phyloP scores from a whole-genome alignment of 306 rosid genomes.

The Mimosa pudica region DNA sequence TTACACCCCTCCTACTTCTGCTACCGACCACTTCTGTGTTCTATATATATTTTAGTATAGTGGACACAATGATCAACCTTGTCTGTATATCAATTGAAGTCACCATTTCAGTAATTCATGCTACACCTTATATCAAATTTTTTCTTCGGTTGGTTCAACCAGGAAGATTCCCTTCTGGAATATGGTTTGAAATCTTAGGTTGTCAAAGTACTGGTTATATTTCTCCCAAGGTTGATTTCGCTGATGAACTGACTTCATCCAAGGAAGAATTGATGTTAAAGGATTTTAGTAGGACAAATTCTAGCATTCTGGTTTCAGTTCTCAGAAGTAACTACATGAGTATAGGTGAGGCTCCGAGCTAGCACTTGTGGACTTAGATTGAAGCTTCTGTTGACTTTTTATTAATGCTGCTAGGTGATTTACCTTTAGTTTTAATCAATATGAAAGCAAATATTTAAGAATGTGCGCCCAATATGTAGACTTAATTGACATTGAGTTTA shows the following conservation, averaged over 20 bases:
- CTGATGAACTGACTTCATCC: constrained; percentile 37
- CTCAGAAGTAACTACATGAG: constrained; percentile 81
- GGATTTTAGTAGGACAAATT: constrained; percentile 42
- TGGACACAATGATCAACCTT: constrained; percentile 67
- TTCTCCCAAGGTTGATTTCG: constrained; percentile 30
- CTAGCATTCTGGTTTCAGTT: constrained; percentile 65
- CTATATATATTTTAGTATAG: constrained; percentile 82
- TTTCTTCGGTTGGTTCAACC: constrained; percentile 71
- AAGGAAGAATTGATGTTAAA: constrained; percentile 41
- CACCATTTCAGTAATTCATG: constrained; percentile 73
- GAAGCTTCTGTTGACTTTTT: constrained; percentile 29
- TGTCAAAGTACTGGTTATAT: constrained; percentile 43
- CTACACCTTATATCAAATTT: constrained; percentile 77
- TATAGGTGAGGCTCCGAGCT: constrained; percentile 64
- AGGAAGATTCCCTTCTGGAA: constrained; percentile 81
- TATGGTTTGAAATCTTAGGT: constrained; percentile 77
- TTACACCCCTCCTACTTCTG: constrained; percentile 79
- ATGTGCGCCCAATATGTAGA: constrained; percentile 7
- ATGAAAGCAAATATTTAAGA: constrained; percentile 26
- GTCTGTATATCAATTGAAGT: constrained; percentile 64
- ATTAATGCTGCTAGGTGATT: constrained; percentile 25
- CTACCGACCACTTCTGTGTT: constrained; percentile 89
- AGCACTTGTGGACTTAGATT: constrained; percentile 20
- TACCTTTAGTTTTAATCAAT: constrained; percentile 18
- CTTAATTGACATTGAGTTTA: constrained; percentile 1